Evolutionary conservation across 768 basidiomycete genomes (phyloP).

Genomic region (Fomitopsis pulvina): DNA sequence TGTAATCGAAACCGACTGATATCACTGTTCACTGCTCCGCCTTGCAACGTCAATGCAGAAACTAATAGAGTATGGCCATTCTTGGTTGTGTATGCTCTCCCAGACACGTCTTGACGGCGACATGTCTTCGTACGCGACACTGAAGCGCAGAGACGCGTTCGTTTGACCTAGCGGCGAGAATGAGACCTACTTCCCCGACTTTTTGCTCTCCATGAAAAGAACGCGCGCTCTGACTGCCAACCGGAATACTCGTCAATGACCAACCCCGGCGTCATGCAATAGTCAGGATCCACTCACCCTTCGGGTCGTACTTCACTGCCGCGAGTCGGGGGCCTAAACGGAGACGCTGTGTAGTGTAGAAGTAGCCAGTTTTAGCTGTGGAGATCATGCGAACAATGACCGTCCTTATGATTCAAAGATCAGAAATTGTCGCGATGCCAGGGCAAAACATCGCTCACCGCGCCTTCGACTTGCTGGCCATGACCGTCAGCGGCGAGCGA

Average conservation of each 20-base stretch:
- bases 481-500: constrained; percentile 24
- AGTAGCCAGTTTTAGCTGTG: constrained; percentile 87
- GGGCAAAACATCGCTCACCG: constrained; percentile 31
- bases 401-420: constrained; percentile 40
- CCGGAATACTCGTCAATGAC: neutral
- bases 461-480: constrained; percentile 60
- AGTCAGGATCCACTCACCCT: constrained; percentile 42
- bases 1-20: too few species aligned
- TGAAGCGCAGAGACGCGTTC: too few species aligned
- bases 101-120: too few species aligned
- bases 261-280: neutral
- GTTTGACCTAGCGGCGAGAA: too few species aligned
- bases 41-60: too few species aligned
- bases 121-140: too few species aligned
- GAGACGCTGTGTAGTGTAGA: constrained; percentile 78
- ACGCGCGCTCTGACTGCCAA: constrained; percentile 59
- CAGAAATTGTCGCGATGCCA: neutral
- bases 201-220: constrained; percentile 73
- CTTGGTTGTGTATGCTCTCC: too few species aligned
- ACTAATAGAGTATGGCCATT: too few species aligned
- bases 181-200: constrained; percentile 50
- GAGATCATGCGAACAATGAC: constrained; percentile 85
- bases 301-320: constrained; percentile 89
- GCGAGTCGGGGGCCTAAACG: constrained; percentile 73
- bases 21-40: too few species aligned